A percentile compares a stretch with the other conserved stretches of the same genome.
These are phyloP conservation scores for Onygena corvina DNA, from an alignment of 2,329 filamentous ascomycete genomes.

Conservation along the genomic window DNA sequence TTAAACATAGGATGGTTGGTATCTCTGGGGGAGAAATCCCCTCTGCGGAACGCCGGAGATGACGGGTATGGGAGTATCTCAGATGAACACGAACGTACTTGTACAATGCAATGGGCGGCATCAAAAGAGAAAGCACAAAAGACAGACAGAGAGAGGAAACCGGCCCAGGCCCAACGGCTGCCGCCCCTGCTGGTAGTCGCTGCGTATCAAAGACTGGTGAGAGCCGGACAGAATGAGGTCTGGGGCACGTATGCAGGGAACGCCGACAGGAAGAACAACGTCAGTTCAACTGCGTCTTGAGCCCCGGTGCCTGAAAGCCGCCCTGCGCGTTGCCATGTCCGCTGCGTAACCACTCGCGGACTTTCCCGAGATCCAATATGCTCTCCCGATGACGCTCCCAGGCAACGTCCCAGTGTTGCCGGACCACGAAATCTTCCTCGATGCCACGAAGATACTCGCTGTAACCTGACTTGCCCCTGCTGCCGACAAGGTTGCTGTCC, in stretches of 20 bases:
- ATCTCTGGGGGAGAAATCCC: not conserved
- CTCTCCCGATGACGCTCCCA: slow-evolving; percentile 35
- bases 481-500: slow-evolving; percentile 24
- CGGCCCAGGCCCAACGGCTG: not conserved
- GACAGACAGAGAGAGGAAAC: not conserved
- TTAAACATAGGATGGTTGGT: not conserved
- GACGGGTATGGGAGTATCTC: not conserved
- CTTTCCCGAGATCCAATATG: slow-evolving; percentile 27
- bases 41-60: slow-evolving; percentile 1
- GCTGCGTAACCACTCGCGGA: slow-evolving; percentile 13
- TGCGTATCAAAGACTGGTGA: too few relatives aligned
- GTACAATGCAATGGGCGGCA: not conserved
- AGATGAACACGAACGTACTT: not conserved
- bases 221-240: too few relatives aligned
- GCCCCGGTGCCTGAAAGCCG: not conserved
- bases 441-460: slow-evolving; percentile 35
- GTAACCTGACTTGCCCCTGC: slow-evolving; percentile 31
- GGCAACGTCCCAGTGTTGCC: slow-evolving; percentile 39
- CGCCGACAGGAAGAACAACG: not conserved
- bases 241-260: too few relatives aligned
- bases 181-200: not conserved
- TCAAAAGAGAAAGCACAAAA: not conserved
- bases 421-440: slow-evolving; percentile 35
- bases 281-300: not conserved
- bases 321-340: not conserved